These are phyloP conservation scores for Picea sitchensis DNA, from an alignment of 75 land plant species.

Conservation along the genomic window DNA sequence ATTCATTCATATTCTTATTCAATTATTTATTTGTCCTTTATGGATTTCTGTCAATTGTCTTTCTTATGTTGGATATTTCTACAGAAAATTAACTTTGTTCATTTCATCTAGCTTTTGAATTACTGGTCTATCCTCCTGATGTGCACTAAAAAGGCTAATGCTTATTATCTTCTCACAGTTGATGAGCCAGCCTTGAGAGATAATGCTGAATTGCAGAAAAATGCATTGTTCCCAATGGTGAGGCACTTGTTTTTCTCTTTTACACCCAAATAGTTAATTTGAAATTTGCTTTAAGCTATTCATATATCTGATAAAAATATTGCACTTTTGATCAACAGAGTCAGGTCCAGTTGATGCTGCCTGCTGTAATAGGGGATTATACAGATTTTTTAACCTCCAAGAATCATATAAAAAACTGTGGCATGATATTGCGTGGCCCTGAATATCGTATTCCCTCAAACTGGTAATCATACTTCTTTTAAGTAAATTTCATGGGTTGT, in stretches of 20 bases:
- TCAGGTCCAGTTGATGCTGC: constrained; percentile 80
- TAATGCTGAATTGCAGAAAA: constrained; percentile 56
- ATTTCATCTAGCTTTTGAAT: too few species aligned
- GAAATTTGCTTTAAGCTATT: neutral
- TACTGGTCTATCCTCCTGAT: too few species aligned
- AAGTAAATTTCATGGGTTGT: too few species aligned
- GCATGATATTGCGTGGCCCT: constrained; percentile 83
- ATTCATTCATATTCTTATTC: too few species aligned
- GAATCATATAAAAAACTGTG: constrained; percentile 90
- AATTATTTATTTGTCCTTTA: too few species aligned
- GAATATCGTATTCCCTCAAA: constrained; percentile 40
- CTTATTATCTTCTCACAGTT: constrained; percentile 37
- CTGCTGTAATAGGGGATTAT: constrained; percentile 81
- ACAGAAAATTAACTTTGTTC: too few species aligned
- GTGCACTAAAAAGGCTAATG: neutral
- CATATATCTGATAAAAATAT: neutral
- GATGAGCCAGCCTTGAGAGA: constrained; percentile 77
- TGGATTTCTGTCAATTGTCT: too few species aligned
- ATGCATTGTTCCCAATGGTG: constrained; percentile 82
- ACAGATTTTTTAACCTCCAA: constrained; percentile 92
- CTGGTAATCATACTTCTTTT: constrained; percentile 24
- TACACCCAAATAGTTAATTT: neutral
- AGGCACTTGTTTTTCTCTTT: neutral
- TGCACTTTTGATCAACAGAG: constrained; percentile 31
- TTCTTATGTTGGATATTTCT: too few species aligned